These are phyloP conservation scores for Suillus sp. DNA, from an alignment of 768 basidiomycete species.

Conservation along the genomic window DNA sequence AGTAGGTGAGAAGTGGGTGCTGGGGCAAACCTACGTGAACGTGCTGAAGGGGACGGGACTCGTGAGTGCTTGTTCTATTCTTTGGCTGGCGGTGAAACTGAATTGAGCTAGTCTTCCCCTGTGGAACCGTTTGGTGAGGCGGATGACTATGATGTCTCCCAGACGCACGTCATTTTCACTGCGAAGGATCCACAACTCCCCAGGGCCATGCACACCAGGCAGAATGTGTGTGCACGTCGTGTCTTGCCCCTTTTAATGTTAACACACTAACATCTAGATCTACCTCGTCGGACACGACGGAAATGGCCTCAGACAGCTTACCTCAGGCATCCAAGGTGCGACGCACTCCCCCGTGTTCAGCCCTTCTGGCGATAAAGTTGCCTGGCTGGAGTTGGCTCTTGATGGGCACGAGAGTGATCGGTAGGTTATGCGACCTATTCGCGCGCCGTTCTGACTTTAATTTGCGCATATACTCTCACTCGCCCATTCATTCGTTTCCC, in stretches of 20 bases:
- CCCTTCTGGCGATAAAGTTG: conserved; percentile 65
- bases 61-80: conserved; percentile 38
- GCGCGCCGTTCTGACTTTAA: conserved; percentile 1
- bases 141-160: conserved; percentile 78
- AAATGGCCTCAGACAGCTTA: conserved; percentile 65
- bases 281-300: conserved; percentile 67
- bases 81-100: not conserved
- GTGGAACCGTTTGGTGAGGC: conserved; percentile 86
- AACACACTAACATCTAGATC: conserved; percentile 44
- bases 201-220: conserved; percentile 85
- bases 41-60: conserved; percentile 68
- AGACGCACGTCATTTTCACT: conserved; percentile 74
- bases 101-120: conserved; percentile 57
- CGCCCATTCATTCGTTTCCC: not conserved
- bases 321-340: conserved; percentile 84
- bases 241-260: not conserved
- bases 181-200: conserved; percentile 81
- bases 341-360: conserved; percentile 74
- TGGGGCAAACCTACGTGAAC: conserved; percentile 56
- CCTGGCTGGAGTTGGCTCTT: conserved; percentile 84
- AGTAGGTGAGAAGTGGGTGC: conserved; percentile 50
- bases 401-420: conserved; percentile 92
- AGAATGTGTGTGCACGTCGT: conserved; percentile 55
- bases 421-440: conserved; percentile 32
- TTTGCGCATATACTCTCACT: not conserved